Percentiles rank a stretch among this genome's conserved stretches.
These are phyloP conservation scores for Cytospora mali DNA, from an alignment of 2,329 filamentous ascomycete genomes.

Conservation along the genomic window DNA sequence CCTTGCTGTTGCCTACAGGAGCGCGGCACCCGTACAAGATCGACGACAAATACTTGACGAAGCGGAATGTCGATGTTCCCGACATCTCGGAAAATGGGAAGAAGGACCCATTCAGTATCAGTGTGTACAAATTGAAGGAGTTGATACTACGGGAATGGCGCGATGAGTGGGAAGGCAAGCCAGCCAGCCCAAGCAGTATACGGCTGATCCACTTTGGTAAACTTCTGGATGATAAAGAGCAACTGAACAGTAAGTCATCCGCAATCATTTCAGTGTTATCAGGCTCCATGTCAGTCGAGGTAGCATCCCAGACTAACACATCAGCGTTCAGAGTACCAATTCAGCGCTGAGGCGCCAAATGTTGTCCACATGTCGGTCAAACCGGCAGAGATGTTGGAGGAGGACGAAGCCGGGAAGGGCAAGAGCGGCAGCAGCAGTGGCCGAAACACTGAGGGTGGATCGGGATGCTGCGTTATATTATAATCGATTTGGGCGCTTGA, in stretches of 20 bases:
- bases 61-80: slow-evolving; percentile 77
- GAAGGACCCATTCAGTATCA: slow-evolving; percentile 84
- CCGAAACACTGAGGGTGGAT: slow-evolving; percentile 44
- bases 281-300: neutral
- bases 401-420: slow-evolving; percentile 70
- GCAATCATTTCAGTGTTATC: neutral
- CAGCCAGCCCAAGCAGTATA: slow-evolving; percentile 85
- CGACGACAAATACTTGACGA: slow-evolving; percentile 80
- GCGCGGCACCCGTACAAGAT: slow-evolving; percentile 88
- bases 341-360: slow-evolving; percentile 73
- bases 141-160: slow-evolving; percentile 92
- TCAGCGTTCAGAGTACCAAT: slow-evolving; percentile 68
- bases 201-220: slow-evolving; percentile 90
- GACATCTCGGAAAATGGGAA: slow-evolving; percentile 60
- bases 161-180: slow-evolving; percentile 86
- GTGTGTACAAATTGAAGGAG: slow-evolving; percentile 91
- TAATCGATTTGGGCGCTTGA: slow-evolving; percentile 34
- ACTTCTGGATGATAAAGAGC: slow-evolving; percentile 84
- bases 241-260: slow-evolving; percentile 72
- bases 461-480: slow-evolving; percentile 56
- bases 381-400: slow-evolving; percentile 82
- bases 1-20: slow-evolving; percentile 78
- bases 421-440: slow-evolving; percentile 53
- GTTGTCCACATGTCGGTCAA: slow-evolving; percentile 95
- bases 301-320: neutral